Base-by-base conservation (phyloP, 148 eudicot species). In the Diospyros lotus region DNA sequence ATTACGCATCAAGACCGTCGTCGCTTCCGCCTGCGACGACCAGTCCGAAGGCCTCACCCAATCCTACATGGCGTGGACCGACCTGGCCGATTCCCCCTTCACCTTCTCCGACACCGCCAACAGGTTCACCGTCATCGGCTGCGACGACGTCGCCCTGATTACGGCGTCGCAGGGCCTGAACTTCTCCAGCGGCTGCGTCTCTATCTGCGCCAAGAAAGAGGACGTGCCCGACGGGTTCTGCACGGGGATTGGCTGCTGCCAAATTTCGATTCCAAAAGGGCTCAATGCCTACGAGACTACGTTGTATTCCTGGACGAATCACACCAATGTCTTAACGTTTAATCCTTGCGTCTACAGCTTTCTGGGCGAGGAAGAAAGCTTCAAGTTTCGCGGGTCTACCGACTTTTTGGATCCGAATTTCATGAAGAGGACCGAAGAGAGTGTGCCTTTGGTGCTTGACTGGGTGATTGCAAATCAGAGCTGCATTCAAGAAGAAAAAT, bases 211-310 rank as follows among this genome's bases (percentile, higher is more conserved):
- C 1, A 68, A 46, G 5, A 58, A 7, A 0, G 82, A 75, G 7
- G 81, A 84, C 5, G 76, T 87, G 18, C 13, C 60, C 1, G 72
- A 76, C 10, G 89, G 87, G 4, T 72, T 54, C 2, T 89, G 93
- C 71, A 66, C 80, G 0, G 90, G 89, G 0, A 77, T 76, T 12
- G 91, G 89, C 4, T 89, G 93, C 39, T 85, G 91, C 69, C 89
- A 84, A 81, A 80, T 80, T 1, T 52, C 80, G 5, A 69, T 87
- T 2, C 84, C 85, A 1, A 82, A 76, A 59, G 91, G 89, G 0
- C 12, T 84, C 8, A 71, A 84, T 14, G 38, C 0, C 3, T 80
- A 58, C 7, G 0, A 0, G 2, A 6, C 65, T 6, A 38, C 0
- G 0, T 3, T 67, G 2, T 0, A 1, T 3, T 54, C 73, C 59